phyloP scores from a whole-genome alignment of 495 filamentous ascomycete species.

The Penicillium daleae region DNA sequence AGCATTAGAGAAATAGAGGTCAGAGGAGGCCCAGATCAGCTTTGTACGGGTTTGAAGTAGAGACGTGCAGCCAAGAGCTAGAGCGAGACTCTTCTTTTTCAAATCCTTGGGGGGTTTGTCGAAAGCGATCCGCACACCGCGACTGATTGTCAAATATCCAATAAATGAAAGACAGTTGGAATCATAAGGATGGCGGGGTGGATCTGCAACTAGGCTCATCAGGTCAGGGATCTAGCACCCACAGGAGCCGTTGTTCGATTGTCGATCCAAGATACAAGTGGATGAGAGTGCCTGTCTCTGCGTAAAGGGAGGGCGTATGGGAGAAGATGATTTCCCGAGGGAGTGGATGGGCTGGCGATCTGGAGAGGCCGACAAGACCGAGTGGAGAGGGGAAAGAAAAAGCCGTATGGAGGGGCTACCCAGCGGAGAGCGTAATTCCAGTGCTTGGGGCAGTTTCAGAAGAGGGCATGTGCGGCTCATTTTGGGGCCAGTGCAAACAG shows the following conservation, averaged over 20 bases:
- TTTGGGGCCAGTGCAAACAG: background rate
- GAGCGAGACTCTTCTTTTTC: too few species aligned
- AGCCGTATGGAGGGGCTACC: constrained; percentile 24
- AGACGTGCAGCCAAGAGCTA: background rate
- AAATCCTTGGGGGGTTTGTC: too few species aligned
- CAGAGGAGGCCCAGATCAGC: too few species aligned
- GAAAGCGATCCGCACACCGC: constrained; percentile 3
- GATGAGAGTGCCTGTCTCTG: constrained; percentile 3
- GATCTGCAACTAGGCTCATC: constrained; percentile 15
- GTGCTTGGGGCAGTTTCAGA: background rate
- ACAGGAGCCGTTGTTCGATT: constrained; percentile 19
- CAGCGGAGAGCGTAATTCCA: constrained; percentile 13
- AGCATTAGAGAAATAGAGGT: background rate
- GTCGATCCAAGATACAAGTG: constrained; percentile 2
- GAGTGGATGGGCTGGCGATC: constrained; percentile 15
- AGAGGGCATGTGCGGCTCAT: background rate
- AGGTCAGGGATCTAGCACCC: constrained; percentile 12
- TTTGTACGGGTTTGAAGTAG: background rate
- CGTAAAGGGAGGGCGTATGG: background rate
- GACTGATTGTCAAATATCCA: constrained; percentile 7
- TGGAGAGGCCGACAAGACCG: constrained; percentile 12
- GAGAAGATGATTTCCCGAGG: constrained; percentile 10
- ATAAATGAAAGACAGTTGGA: constrained; percentile 7
- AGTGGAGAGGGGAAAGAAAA: constrained; percentile 19
- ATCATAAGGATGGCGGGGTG: constrained; percentile 11